Percentiles rank a stretch among this genome's conserved stretches.
Conservation (phyloP, 202 grass and related monocot species). For the Zoysia matrella region DNA sequence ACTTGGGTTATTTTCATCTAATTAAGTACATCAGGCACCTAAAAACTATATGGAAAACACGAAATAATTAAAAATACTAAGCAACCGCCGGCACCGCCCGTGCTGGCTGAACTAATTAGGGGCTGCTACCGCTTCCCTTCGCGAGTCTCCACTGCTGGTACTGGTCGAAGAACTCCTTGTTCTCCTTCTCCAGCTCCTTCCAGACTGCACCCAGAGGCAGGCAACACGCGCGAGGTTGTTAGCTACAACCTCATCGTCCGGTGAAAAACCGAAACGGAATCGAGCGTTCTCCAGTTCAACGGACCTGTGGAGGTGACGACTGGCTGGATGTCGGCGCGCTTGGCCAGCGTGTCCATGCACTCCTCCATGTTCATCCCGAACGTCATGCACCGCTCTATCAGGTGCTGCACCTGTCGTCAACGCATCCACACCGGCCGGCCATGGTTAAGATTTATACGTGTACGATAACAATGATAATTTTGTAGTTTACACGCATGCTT, state of each 20-base stretch:
- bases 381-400: slow-evolving; percentile 83
- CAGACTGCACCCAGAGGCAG: slow-evolving; percentile 54
- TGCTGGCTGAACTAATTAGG: neutral
- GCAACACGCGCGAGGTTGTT: no score
- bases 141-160: slow-evolving; percentile 55
- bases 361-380: slow-evolving; percentile 96
- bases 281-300: neutral
- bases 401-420: slow-evolving; percentile 64
- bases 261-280: no score
- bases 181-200: slow-evolving; percentile 45
- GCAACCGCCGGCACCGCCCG: neutral
- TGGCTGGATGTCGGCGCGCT: slow-evolving; percentile 69
- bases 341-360: slow-evolving; percentile 75
- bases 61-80: no score
- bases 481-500: neutral
- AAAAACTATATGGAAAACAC: no score
- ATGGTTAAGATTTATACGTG: neutral
- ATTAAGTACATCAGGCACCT: no score
- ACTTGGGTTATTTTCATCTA: neutral
- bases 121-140: slow-evolving; percentile 16
- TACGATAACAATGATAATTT: neutral
- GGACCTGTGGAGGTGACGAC: slow-evolving; percentile 82
- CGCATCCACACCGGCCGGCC: no score
- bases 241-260: neutral
- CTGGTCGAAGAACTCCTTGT: slow-evolving; percentile 71